phyloP scores from a whole-genome alignment of 768 basidiomycete genomes.

The Mycena filopes region DNA sequence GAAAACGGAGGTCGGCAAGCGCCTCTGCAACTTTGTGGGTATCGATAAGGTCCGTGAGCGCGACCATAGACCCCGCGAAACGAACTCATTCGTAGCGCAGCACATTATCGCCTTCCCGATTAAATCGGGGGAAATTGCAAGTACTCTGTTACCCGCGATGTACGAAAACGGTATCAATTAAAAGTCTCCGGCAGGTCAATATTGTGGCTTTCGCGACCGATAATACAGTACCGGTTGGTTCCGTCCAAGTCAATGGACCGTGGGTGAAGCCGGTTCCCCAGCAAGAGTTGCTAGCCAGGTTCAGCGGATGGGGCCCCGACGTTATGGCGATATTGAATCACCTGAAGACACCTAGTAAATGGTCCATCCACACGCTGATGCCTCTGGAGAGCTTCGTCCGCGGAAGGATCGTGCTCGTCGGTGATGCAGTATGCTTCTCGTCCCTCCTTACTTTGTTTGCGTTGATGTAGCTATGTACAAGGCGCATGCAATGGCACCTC shows the following conservation, averaged over 20 bases:
- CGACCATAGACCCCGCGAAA: slow-evolving; percentile 16
- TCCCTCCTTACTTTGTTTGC: background rate
- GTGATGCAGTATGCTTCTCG: slow-evolving; percentile 57
- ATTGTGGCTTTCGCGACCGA: slow-evolving; percentile 56
- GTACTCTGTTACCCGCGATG: slow-evolving; percentile 31
- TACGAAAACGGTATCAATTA: no score
- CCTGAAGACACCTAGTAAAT: slow-evolving; percentile 58
- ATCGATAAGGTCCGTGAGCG: slow-evolving; percentile 54
- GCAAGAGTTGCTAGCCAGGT: slow-evolving; percentile 56
- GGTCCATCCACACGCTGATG: slow-evolving; percentile 61
- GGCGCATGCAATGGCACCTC: slow-evolving; percentile 71
- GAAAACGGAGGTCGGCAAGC: slow-evolving; percentile 47
- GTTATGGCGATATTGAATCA: slow-evolving; percentile 52
- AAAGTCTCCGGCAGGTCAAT: slow-evolving; percentile 55
- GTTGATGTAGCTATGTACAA: slow-evolving; percentile 31
- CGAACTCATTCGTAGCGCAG: slow-evolving; percentile 40
- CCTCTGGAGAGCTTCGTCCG: slow-evolving; percentile 55
- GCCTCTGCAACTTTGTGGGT: slow-evolving; percentile 56
- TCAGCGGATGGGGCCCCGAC: slow-evolving; percentile 59
- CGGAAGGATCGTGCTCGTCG: slow-evolving; percentile 60
- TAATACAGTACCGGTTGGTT: slow-evolving; percentile 38
- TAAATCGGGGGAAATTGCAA: slow-evolving; percentile 48
- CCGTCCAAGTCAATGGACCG: slow-evolving; percentile 42
- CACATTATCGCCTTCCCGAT: slow-evolving; percentile 66
- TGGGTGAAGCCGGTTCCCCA: slow-evolving; percentile 56